Percentiles rank a stretch among this genome's conserved stretches.
Evolutionary conservation across 768 basidiomycete species (phyloP).

Genomic region (Lactifluus echinatus): DNA sequence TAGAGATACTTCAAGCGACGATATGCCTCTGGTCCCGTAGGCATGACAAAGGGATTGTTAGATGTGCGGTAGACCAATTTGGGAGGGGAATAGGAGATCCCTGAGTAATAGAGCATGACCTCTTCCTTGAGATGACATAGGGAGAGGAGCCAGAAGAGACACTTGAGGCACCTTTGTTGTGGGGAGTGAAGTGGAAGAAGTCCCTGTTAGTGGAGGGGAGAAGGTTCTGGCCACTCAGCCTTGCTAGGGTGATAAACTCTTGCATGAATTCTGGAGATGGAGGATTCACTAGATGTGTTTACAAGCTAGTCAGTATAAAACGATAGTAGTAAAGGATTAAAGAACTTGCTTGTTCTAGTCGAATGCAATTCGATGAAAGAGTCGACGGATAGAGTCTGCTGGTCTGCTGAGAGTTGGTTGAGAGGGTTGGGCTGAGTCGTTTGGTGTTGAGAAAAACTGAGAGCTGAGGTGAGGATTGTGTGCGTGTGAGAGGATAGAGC

Average conservation of each 20-base stretch:
- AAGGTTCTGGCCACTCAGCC: too few relatives aligned
- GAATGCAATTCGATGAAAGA: too few relatives aligned
- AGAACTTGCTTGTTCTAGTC: background rate
- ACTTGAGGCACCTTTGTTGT: too few relatives aligned
- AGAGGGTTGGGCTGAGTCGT: too few relatives aligned
- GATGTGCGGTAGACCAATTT: conserved; percentile 26
- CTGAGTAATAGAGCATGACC: conserved; percentile 26
- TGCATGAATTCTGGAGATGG: background rate
- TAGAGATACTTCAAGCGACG: conserved; percentile 24
- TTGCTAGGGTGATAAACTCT: too few relatives aligned
- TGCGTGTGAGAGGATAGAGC: too few relatives aligned
- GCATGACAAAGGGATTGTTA: conserved; percentile 19
- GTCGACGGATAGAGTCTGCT: too few relatives aligned
- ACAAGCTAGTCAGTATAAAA: background rate
- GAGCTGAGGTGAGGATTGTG: too few relatives aligned
- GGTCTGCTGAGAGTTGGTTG: too few relatives aligned
- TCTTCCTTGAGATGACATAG: conserved; percentile 8
- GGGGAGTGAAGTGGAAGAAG: too few relatives aligned
- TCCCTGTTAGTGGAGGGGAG: too few relatives aligned
- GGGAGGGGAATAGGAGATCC: conserved; percentile 25
- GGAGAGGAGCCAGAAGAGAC: background rate
- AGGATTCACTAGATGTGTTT: background rate
- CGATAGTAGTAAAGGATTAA: background rate
- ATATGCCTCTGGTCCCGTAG: conserved; percentile 17
- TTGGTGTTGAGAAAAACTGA: too few relatives aligned